phyloP scores from a whole-genome alignment of 345 rosid genomes.

The Salix udensis region DNA sequence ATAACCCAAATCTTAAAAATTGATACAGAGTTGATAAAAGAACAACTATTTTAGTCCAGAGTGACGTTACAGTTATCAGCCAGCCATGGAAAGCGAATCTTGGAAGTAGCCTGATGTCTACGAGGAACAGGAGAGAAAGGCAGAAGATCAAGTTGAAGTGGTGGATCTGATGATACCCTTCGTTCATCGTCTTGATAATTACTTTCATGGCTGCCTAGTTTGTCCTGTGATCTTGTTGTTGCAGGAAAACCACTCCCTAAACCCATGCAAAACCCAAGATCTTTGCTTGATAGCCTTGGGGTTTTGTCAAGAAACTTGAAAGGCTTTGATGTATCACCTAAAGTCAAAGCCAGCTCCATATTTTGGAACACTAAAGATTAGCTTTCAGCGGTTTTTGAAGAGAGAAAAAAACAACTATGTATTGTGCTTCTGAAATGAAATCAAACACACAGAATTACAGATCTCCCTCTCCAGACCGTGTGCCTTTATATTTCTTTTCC shows the following conservation, averaged over 20 bases:
- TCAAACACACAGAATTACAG: neutral
- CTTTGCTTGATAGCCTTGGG: slow-evolving; percentile 36
- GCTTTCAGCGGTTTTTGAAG: neutral
- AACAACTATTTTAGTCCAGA: neutral
- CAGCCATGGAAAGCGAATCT: slow-evolving; percentile 74
- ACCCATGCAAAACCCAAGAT: slow-evolving; percentile 67
- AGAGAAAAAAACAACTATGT: neutral
- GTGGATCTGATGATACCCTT: slow-evolving; percentile 46
- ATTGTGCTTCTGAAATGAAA: neutral
- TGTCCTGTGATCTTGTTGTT: slow-evolving; percentile 19
- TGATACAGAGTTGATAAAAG: neutral
- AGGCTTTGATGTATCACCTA: slow-evolving; percentile 68
- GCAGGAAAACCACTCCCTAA: slow-evolving; percentile 34
- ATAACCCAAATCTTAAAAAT: neutral
- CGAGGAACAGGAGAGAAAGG: slow-evolving; percentile 58
- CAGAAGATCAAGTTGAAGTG: slow-evolving; percentile 64
- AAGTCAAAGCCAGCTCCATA: slow-evolving; percentile 87
- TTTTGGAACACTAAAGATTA: neutral
- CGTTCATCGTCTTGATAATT: slow-evolving; percentile 8
- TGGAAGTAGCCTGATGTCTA: slow-evolving; percentile 23
- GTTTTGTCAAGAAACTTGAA: slow-evolving; percentile 57
- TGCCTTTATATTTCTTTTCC: neutral
- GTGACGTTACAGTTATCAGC: slow-evolving; percentile 37
- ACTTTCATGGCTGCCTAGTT: slow-evolving; percentile 6
- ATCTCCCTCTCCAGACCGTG: neutral